Evolutionary conservation across 495 filamentous ascomycete genomes (phyloP).

Genomic region (Zalerion maritima): DNA sequence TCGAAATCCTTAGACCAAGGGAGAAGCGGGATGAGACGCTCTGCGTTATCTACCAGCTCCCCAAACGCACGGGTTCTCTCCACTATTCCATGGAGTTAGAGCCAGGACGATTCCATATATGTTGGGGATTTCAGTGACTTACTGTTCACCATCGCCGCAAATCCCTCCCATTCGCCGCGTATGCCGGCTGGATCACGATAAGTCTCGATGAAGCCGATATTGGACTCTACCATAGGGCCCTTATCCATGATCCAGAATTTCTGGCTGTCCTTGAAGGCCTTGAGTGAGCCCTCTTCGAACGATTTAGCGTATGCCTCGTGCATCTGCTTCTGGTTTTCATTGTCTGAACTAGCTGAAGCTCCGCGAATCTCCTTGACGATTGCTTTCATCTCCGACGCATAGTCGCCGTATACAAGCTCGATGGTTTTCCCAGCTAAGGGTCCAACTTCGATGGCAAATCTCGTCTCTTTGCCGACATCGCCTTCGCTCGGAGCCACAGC

Average conservation of each 20-base stretch:
- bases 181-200: slow-evolving; percentile 90
- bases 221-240: slow-evolving; percentile 74
- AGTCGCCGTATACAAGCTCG: slow-evolving; percentile 72
- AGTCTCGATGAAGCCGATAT: slow-evolving; percentile 92
- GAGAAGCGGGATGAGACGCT: slow-evolving; percentile 68
- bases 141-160: slow-evolving; percentile 57
- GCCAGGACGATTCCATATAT: neutral
- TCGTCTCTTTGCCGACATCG: slow-evolving; percentile 52
- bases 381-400: slow-evolving; percentile 64
- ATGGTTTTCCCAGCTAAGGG: slow-evolving; percentile 48
- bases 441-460: slow-evolving; percentile 50
- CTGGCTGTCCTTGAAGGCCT: slow-evolving; percentile 83
- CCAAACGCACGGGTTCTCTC: slow-evolving; percentile 87
- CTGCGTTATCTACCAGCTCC: slow-evolving; percentile 65
- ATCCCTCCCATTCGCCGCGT: slow-evolving; percentile 94
- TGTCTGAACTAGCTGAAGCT: slow-evolving; percentile 63
- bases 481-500: slow-evolving; percentile 40
- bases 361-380: slow-evolving; percentile 56
- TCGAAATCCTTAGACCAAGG: slow-evolving; percentile 86
- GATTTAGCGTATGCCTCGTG: slow-evolving; percentile 68
- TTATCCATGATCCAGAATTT: slow-evolving; percentile 87
- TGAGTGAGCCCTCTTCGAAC: slow-evolving; percentile 70
- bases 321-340: slow-evolving; percentile 78
- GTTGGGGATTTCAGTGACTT: slow-evolving; percentile 1
- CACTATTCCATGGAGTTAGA: no score